phyloP scores from a whole-genome alignment of 805 yeast species.

The Sporopachydermia quercuum region DNA sequence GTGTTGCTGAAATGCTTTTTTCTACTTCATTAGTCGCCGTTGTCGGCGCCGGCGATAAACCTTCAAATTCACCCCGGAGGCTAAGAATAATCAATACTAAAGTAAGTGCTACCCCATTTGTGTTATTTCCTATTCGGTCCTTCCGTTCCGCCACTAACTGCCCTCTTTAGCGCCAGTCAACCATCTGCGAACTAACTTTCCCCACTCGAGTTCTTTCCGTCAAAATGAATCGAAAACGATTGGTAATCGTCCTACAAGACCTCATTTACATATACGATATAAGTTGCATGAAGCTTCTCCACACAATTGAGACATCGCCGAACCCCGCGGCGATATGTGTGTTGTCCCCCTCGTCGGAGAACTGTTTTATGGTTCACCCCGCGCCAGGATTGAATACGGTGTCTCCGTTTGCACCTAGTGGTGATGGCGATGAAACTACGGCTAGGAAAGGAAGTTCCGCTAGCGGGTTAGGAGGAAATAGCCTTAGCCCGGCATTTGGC shows the following conservation, averaged over 20 bases:
- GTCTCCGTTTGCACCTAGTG: not conserved
- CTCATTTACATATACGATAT: conserved; percentile 84
- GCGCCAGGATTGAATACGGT: not conserved
- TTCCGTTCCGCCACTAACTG: conserved; percentile 16
- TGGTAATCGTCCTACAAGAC: conserved; percentile 63
- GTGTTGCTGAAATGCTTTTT: conserved; percentile 76
- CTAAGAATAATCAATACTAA: conserved; percentile 75
- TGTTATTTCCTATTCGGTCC: conserved; percentile 9
- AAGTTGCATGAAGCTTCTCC: conserved; percentile 72
- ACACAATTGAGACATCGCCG: conserved; percentile 45
- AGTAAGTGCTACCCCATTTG: conserved; percentile 10
- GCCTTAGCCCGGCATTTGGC: no score
- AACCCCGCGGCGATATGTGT: conserved; percentile 18
- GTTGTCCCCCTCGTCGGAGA: not conserved
- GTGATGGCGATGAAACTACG: no score
- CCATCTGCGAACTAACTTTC: conserved; percentile 79
- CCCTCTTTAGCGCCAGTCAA: conserved; percentile 36
- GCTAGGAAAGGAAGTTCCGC: no score
- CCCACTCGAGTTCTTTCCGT: conserved; percentile 63
- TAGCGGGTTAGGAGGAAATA: no score
- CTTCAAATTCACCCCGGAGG: conserved; percentile 53
- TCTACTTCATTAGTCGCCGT: conserved; percentile 76
- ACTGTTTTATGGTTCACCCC: not conserved
- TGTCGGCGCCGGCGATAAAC: conserved; percentile 64
- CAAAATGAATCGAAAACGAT: conserved; percentile 65